phyloP scores from a whole-genome alignment of 2,329 filamentous ascomycete genomes.

The Cadophora sp. region DNA sequence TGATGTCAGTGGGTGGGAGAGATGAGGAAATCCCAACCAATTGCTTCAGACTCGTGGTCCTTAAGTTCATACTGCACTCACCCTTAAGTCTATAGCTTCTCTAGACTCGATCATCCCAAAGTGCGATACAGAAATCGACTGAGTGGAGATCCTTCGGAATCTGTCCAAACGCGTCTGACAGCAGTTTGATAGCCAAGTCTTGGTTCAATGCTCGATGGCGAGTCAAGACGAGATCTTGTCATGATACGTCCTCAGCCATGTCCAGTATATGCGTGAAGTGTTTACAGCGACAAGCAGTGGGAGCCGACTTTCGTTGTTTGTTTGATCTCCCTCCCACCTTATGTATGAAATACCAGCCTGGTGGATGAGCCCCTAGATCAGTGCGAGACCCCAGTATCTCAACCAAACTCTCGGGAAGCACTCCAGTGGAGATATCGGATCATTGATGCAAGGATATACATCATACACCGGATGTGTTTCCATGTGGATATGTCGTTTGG shows the following conservation, averaged over 20 bases:
- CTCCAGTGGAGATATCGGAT: not conserved
- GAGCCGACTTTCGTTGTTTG: not conserved
- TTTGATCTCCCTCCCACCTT: not conserved
- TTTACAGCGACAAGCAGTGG: not conserved
- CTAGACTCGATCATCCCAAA: not conserved
- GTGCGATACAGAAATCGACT: not conserved
- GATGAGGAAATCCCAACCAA: not conserved
- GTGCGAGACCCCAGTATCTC: not conserved
- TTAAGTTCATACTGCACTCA: not conserved
- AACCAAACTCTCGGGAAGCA: not conserved
- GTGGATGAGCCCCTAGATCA: not conserved
- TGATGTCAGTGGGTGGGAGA: not conserved
- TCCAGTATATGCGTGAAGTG: not conserved
- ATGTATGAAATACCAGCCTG: not conserved
- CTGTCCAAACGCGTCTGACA: conserved; percentile 1
- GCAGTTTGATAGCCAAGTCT: not conserved
- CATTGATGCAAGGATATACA: not conserved
- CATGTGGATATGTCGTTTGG: not conserved
- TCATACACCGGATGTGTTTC: not conserved
- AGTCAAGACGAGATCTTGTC: not conserved
- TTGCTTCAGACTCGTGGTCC: not conserved
- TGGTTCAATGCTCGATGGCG: not conserved
- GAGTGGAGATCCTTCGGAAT: not conserved
- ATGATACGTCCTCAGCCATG: not conserved
- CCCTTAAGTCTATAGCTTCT: not conserved